phyloP scores from a whole-genome alignment of 129 eudicot genomes.

The Sambucus nigra region DNA sequence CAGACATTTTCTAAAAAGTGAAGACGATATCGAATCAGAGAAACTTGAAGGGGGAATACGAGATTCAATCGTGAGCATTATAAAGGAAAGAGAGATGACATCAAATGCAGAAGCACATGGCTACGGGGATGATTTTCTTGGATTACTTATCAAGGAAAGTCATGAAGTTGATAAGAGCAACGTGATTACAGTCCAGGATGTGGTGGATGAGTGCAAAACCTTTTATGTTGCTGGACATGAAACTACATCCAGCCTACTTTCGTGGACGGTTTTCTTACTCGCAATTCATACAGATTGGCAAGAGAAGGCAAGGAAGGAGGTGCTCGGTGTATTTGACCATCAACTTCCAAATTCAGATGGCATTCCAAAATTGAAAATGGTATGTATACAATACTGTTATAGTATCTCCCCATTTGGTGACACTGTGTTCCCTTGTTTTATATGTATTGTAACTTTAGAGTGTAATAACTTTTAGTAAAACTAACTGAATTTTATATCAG shows the following conservation, averaged over 20 bases:
- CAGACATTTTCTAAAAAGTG: slow-evolving; percentile 31
- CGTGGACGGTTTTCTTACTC: slow-evolving; percentile 47
- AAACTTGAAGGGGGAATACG: slow-evolving; percentile 44
- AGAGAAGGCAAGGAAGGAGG: slow-evolving; percentile 53
- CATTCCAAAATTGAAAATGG: slow-evolving; percentile 46
- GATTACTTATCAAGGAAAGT: slow-evolving; percentile 38
- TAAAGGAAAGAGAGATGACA: slow-evolving; percentile 21
- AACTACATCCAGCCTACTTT: slow-evolving; percentile 42
- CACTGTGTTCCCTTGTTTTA: too few relatives aligned
- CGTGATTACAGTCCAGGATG: slow-evolving; percentile 43
- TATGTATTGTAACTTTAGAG: not conserved
- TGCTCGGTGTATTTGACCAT: slow-evolving; percentile 23
- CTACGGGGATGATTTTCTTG: slow-evolving; percentile 47
- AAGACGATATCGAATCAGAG: slow-evolving; percentile 56
- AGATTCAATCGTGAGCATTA: slow-evolving; percentile 36
- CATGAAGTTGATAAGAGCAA: slow-evolving; percentile 23
- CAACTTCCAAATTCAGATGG: slow-evolving; percentile 48
- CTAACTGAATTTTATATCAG: not conserved
- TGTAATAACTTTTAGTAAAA: not conserved
- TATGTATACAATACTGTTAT: too few relatives aligned
- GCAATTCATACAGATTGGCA: slow-evolving; percentile 66
- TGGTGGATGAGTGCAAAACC: slow-evolving; percentile 59
- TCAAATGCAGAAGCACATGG: slow-evolving; percentile 9
- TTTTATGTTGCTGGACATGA: slow-evolving; percentile 55
- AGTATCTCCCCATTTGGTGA: too few relatives aligned